Evolutionary conservation across 169 alveolate species (phyloP), one percentile per base, ranked within the genome.

Genomic region (Neospora caninum): DNA sequence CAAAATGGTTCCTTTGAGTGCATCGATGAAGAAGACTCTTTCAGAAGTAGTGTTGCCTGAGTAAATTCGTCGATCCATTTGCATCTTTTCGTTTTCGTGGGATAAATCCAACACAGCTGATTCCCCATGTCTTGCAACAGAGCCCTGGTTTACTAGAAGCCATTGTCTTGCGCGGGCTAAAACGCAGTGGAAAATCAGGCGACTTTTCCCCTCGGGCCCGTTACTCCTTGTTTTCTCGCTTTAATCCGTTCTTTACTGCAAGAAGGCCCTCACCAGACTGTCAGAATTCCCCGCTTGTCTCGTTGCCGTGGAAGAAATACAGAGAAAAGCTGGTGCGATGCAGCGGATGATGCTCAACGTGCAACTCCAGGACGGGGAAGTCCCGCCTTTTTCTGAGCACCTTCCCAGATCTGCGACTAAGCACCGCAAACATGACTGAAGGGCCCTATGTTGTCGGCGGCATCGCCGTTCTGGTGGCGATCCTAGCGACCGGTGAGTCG

Each of bases 401-500:
- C 73, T 64, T 64, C 73, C 16, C n/a, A 16, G 73, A 64, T 64
- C 73, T 27, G 20, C 25, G n/a, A 64, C 4, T 10, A 64, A 7
- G 7, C 31, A 0, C 73, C 73, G 73, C 39, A 18, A 22, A 78
- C 39, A 78, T 78, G 86, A 0, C 31, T n/a, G 42, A 78, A 7
- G 86, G 29, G 18, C 41, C 2, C 22, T n/a, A 13, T n/a, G 4
- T 78, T n/a, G n/a, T 78, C 22, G 86, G 86, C 39, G 86, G 49
- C 86, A 20, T 38, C 45, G 86, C 86, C 49, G n/a, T 78, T n/a
- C 27, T 78, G 22, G 86, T n/a, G 49, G 86, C 86, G 42, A n/a
- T n/a, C 1, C 42, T 78, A 13, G 86, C 86, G 29, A 78, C 86
- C 20, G 86, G 86, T 78, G 86, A 78, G 86, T 25, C 29, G 83